Evolutionary conservation across 805 yeast genomes (phyloP).

Genomic region (Saccharomycopsis malanga): DNA sequence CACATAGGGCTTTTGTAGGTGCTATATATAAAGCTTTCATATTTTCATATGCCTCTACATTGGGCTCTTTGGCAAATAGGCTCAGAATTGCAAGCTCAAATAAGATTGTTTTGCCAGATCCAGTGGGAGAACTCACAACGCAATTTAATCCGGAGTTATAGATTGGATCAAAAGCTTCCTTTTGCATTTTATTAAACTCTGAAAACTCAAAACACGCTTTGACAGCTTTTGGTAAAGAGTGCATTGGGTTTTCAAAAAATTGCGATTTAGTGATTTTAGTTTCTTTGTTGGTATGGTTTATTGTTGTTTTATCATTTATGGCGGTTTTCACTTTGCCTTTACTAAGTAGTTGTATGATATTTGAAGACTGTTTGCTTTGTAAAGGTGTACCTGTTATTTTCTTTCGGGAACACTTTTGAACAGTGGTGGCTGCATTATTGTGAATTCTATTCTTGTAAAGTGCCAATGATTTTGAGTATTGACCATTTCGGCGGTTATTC

Average conservation of each 20-base stretch:
- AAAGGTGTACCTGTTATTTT: too few species aligned
- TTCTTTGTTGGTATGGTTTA: too few species aligned
- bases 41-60: slow-evolving; percentile 24
- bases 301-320: too few species aligned
- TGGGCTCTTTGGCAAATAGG: slow-evolving; percentile 27
- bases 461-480: too few species aligned
- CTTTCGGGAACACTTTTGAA: too few species aligned
- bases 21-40: slow-evolving; percentile 44
- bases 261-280: too few species aligned
- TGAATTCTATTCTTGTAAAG: too few species aligned
- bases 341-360: too few species aligned
- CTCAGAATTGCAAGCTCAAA: slow-evolving; percentile 46
- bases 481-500: too few species aligned
- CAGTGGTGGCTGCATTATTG: too few species aligned
- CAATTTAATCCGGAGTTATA: slow-evolving; percentile 35
- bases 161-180: slow-evolving; percentile 34
- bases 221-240: not conserved
- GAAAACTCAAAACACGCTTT: not conserved
- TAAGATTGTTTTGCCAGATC: slow-evolving; percentile 52
- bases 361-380: too few species aligned
- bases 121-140: slow-evolving; percentile 50
- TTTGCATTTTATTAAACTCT: slow-evolving; percentile 46
- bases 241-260: not conserved
- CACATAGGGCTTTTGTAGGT: slow-evolving; percentile 53
- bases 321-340: too few species aligned